Base-by-base conservation (phyloP, 306 rosid genomes). In the Vigna nakashimae region DNA sequence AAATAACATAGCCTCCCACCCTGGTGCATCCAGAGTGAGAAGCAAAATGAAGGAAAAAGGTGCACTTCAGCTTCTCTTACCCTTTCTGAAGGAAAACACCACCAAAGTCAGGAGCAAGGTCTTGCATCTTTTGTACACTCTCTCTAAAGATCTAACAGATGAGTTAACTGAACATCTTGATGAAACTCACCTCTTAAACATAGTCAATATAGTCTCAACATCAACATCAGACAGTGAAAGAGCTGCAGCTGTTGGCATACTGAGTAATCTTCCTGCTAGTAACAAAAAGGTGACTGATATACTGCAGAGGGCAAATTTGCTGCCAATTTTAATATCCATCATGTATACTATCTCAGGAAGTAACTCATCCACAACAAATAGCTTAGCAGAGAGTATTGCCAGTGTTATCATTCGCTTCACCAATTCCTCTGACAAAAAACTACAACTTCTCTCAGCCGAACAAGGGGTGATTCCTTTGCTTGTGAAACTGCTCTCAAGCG, bases 401-500 rank as follows among this genome's bases (percentile, higher is more conserved):
- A 89, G 90, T 51, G 62, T 89, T 16, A 65, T 89, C 15, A 75
- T 90, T 57, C 91, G 92, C 79, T 90, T 94, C 83, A 94, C 98
- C 0, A 83, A 80, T 75, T 82, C 98, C 50, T 83, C 87, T 26
- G 96, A 94, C 84, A 90, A 87, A 85, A 94, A 88, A 77, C 73
- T 90, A 50, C 98, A 94, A 77, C 87, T 81, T 20, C 78, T 86
- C 63, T 84, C 92, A 28, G 97, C 88, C 20, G 93, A 90, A 77
- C 91, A 89, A 0, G 96, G 98, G 56, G 90, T 88, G 65, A 89
- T 92, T 60, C 94, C 96, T 15, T 78, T 92, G 83, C 96, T 94
- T 4, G 87, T 92, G 48, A 92, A 88, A 80, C 67, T 89, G 38
- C 93, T 94, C 57, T 90, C 91, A 7, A 86, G 84, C 12, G 88